Conservation (phyloP, 2,329 filamentous ascomycete genomes). For the Epichloe hybrida region DNA sequence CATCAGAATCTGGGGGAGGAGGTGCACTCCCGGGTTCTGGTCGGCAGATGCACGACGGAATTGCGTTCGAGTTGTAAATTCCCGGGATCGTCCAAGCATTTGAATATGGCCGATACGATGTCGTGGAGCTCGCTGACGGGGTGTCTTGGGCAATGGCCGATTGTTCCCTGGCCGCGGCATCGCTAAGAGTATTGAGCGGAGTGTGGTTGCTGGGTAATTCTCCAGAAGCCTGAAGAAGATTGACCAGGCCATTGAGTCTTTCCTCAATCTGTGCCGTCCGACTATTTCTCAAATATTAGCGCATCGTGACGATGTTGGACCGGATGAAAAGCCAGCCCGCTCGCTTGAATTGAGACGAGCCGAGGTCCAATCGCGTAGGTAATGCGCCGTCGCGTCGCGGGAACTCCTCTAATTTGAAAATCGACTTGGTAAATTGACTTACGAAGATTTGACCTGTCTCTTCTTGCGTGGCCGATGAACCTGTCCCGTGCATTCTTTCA, state of each 20-base stretch:
- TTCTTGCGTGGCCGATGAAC: slow-evolving; percentile 38
- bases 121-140: slow-evolving; percentile 9
- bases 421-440: slow-evolving; percentile 14
- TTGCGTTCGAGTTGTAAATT: slow-evolving; percentile 32
- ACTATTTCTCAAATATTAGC: slow-evolving; percentile 14
- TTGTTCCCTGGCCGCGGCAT: slow-evolving; percentile 15
- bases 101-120: slow-evolving; percentile 5
- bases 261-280: slow-evolving; percentile 37
- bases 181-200: slow-evolving; percentile 14
- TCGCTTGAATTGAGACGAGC: background rate
- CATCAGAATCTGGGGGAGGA: slow-evolving; percentile 31
- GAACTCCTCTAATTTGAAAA: background rate
- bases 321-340: background rate
- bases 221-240: slow-evolving; percentile 30
- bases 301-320: background rate
- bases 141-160: slow-evolving; percentile 12
- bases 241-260: slow-evolving; percentile 34
- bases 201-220: slow-evolving; percentile 17
- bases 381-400: background rate
- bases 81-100: slow-evolving; percentile 22
- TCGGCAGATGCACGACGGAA: slow-evolving; percentile 33
- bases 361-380: background rate
- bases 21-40: slow-evolving; percentile 26
- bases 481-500: slow-evolving; percentile 33
- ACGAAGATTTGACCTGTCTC: slow-evolving; percentile 36